These are phyloP conservation scores for Trichophaea hybrida DNA, from an alignment of 2,329 filamentous ascomycete genomes.

Conservation along the genomic window DNA sequence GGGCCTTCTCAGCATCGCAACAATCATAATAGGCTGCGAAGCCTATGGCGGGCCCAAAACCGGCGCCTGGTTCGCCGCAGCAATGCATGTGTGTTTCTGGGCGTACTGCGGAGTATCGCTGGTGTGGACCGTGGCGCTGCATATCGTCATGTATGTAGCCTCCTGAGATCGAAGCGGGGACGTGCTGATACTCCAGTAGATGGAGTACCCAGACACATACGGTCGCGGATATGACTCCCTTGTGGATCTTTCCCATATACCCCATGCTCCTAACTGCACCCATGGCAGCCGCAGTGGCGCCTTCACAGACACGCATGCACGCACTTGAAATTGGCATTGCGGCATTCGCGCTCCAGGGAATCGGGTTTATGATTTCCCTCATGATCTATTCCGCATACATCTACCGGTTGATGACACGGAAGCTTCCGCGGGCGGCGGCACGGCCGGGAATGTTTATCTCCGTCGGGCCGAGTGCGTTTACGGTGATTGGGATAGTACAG, in stretches of 20 bases:
- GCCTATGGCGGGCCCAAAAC: slow-evolving; percentile 43
- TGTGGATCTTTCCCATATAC: slow-evolving; percentile 80
- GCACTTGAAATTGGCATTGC: slow-evolving; percentile 45
- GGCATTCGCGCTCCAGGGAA: slow-evolving; percentile 47
- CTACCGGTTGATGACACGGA: slow-evolving; percentile 78
- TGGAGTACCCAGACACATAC: slow-evolving; percentile 54
- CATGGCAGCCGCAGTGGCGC: slow-evolving; percentile 47
- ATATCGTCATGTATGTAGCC: neutral
- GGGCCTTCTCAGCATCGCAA: slow-evolving; percentile 49
- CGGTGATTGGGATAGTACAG: slow-evolving; percentile 40
- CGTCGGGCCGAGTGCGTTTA: slow-evolving; percentile 36
- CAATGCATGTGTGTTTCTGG: slow-evolving; percentile 40
- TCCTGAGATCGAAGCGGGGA: neutral
- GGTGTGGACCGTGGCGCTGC: neutral
- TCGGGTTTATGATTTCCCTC: slow-evolving; percentile 50
- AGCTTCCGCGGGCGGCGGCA: slow-evolving; percentile 59
- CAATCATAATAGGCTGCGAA: slow-evolving; percentile 49
- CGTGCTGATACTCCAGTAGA: slow-evolving; percentile 29
- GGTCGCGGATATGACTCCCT: slow-evolving; percentile 71
- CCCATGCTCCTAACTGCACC: slow-evolving; percentile 64
- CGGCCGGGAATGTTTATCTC: slow-evolving; percentile 52
- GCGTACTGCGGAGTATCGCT: slow-evolving; percentile 20
- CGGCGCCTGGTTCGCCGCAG: slow-evolving; percentile 38
- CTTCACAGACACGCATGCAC: slow-evolving; percentile 33
- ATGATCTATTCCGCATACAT: slow-evolving; percentile 78